Evolutionary conservation across 768 basidiomycete genomes (phyloP).

Genomic region (Auricularia heimuer): DNA sequence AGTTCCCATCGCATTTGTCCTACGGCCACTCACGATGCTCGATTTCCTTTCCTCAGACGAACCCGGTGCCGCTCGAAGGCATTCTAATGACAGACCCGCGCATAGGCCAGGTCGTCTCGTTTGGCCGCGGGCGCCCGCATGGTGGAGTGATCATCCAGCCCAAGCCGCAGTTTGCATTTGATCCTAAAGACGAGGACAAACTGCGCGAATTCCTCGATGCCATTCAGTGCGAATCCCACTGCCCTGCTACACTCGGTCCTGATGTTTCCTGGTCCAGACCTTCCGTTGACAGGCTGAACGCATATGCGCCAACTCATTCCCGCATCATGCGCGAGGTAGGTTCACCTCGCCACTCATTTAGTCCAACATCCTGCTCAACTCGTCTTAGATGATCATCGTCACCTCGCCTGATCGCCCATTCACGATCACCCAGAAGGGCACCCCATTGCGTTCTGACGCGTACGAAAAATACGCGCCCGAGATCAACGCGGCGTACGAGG

Average conservation of each 20-base stretch:
- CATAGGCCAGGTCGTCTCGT: conserved; percentile 5
- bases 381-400: conserved; percentile 34
- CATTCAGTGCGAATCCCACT: conserved; percentile 17
- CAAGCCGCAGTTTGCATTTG: conserved; percentile 21
- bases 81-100: conserved; percentile 5
- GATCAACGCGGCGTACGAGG: conserved; percentile 29
- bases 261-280: conserved; percentile 20
- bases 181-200: conserved; percentile 19
- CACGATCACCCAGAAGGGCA: conserved; percentile 32
- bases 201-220: conserved; percentile 25
- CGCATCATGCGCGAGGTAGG: conserved; percentile 34
- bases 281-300: conserved; percentile 25
- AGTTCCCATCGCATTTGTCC: conserved; percentile 12
- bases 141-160: conserved; percentile 34
- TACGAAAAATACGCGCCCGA: conserved; percentile 31
- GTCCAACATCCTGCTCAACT: not conserved
- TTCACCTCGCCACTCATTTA: not conserved
- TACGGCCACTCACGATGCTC: not conserved
- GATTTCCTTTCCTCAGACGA: conserved; percentile 20
- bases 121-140: conserved; percentile 22
- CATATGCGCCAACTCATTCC: conserved; percentile 13
- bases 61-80: conserved; percentile 27
- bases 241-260: not conserved
- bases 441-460: conserved; percentile 27
- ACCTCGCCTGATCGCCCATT: conserved; percentile 29